Evolutionary conservation across 768 basidiomycete genomes (phyloP).

Genomic region (Agaricus subrufescens): DNA sequence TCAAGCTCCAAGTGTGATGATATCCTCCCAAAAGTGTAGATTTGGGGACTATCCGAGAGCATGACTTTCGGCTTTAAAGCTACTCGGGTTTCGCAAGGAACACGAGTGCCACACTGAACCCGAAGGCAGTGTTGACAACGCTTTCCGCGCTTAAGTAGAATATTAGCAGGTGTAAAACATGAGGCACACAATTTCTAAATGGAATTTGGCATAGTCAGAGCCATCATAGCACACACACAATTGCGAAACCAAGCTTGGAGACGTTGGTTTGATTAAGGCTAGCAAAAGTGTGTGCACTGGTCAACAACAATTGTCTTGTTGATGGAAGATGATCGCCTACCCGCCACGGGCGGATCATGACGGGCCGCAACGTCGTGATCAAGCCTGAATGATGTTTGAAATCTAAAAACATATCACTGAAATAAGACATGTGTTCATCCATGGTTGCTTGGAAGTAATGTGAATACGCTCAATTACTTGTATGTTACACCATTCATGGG

Average conservation of each 20-base stretch:
- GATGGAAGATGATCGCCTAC: not conserved
- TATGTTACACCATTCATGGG: too few relatives aligned
- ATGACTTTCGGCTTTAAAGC: not conserved
- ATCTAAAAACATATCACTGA: too few relatives aligned
- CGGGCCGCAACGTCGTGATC: conserved; percentile 2
- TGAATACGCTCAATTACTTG: too few relatives aligned
- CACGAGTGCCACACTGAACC: not conserved
- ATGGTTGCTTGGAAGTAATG: too few relatives aligned
- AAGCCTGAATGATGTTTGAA: not conserved
- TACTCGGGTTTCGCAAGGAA: conserved; percentile 1
- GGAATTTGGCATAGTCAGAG: not conserved
- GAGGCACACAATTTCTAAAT: conserved; percentile 4
- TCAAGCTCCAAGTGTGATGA: too few relatives aligned
- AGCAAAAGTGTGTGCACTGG: too few relatives aligned
- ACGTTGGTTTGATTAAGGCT: too few relatives aligned
- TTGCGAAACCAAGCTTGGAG: too few relatives aligned
- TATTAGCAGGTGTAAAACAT: conserved; percentile 9
- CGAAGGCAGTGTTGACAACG: conserved; percentile 6
- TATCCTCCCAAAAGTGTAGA: too few relatives aligned
- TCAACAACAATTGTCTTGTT: too few relatives aligned
- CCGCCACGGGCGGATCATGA: not conserved
- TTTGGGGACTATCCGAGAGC: not conserved
- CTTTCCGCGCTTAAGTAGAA: not conserved
- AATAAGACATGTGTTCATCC: too few relatives aligned
- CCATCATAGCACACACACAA: not conserved